Base-by-base conservation (phyloP, 257 asterid genomes). In the Nicotiana undulata region DNA sequence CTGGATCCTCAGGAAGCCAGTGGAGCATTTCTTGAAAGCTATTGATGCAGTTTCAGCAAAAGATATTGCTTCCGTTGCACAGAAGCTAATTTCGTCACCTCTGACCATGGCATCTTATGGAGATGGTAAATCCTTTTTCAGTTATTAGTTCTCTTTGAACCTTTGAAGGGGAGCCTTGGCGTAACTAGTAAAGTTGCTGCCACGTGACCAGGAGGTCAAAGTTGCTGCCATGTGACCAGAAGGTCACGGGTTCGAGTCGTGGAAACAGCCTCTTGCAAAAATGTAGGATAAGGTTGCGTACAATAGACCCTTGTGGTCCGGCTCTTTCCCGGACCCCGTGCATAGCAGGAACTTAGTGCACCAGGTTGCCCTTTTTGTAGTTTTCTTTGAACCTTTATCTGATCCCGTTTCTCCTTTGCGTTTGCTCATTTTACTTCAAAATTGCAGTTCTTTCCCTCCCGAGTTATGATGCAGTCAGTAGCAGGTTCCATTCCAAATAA, bases 91-190 rank as follows among this genome's bases (percentile, higher is more conserved):
- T 22, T 64, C 88, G 18, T 89, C 96, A 49, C 99, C 98, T 63
- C 97, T 96, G 77, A 91, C 98, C 76, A 85, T 96, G 97, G 99
- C 98, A 72, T 92, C 97, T 26, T 91, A 91, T 61, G 98, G 99
- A 85, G 98, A 94, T 40, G 99, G 99, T 96, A 92, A 86, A 80
- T 77, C 32, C 63, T 76, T 44, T 81, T 49, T 51, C 53, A 53
- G 18, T 18, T 51, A 29, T 37, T 85, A 40, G 37, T 37, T 37
- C 8, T 37, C 46, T 37, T 37, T 37, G 46, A 37, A 37, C 10
- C 46, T 37, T 37, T 37, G 2, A 37, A 7, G 46, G 44, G 46
- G 10, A 37, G 46, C 3, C 9, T 37, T 37, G 44, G 9, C 9
- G 9, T 37, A 6, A 6, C 9, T 0, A 8, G 44, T 6, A 37